A percentile compares a stretch with the other conserved stretches of the same genome.
These are phyloP conservation scores for Metschnikowia sp. DNA, from an alignment of 805 yeast genomes.

Conservation along the genomic window DNA sequence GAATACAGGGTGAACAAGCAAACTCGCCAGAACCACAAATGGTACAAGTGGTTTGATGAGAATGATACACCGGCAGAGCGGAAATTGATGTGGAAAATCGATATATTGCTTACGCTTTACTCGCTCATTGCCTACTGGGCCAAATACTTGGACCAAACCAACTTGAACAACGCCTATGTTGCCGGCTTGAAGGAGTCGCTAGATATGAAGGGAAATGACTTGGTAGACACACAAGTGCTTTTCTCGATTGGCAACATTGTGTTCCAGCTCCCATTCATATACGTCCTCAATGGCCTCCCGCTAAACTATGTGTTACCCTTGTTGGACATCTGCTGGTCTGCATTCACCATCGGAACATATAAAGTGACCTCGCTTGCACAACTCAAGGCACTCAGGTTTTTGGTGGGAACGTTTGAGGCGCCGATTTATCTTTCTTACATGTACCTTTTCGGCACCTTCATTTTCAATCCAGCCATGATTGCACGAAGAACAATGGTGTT, in stretches of 20 bases:
- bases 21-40: slow-evolving; percentile 18
- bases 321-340: slow-evolving; percentile 22
- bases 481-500: slow-evolving; percentile 25
- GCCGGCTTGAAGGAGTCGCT: slow-evolving; percentile 23
- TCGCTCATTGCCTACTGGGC: slow-evolving; percentile 33
- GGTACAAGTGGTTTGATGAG: slow-evolving; percentile 30
- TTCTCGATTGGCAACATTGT: slow-evolving; percentile 23
- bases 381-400: slow-evolving; percentile 24
- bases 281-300: slow-evolving; percentile 22
- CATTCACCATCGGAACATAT: slow-evolving; percentile 21
- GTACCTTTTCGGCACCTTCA: slow-evolving; percentile 22
- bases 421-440: slow-evolving; percentile 26
- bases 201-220: slow-evolving; percentile 27
- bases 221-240: slow-evolving; percentile 25
- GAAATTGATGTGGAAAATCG: slow-evolving; percentile 28
- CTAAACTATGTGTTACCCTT: slow-evolving; percentile 20
- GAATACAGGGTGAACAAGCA: slow-evolving; percentile 24
- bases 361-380: slow-evolving; percentile 17
- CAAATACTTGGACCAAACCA: slow-evolving; percentile 23
- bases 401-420: slow-evolving; percentile 26
- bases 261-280: slow-evolving; percentile 24
- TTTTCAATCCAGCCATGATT: slow-evolving; percentile 22
- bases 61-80: slow-evolving; percentile 27
- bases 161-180: slow-evolving; percentile 26
- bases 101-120: slow-evolving; percentile 24